These are phyloP conservation scores for Aureobasidium vineae DNA, from an alignment of 2,329 filamentous ascomycete genomes.

Conservation along the genomic window DNA sequence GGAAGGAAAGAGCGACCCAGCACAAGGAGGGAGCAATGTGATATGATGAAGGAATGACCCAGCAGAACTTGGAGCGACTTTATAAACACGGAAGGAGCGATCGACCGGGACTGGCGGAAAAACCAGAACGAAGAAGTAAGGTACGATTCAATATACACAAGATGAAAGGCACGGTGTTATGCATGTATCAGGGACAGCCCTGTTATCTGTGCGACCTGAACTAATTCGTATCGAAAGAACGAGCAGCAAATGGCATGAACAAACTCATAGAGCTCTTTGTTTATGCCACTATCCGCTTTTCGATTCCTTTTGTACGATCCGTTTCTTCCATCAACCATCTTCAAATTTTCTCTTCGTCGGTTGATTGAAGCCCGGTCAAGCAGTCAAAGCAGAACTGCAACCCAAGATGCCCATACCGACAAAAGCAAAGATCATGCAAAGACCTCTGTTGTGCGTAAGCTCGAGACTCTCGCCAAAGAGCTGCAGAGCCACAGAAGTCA, in stretches of 20 bases:
- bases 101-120: too few species aligned
- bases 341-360: not conserved
- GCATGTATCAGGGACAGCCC: not conserved
- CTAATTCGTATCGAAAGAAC: too few species aligned
- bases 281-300: too few species aligned
- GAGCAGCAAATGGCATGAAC: too few species aligned
- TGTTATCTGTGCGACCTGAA: too few species aligned
- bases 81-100: not conserved
- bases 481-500: conserved; percentile 89
- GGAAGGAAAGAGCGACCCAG: not conserved
- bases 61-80: too few species aligned
- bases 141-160: too few species aligned
- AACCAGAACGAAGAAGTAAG: too few species aligned
- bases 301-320: not conserved
- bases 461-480: conserved; percentile 83
- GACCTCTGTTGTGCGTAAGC: conserved; percentile 72
- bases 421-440: conserved; percentile 80
- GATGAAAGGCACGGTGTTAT: too few species aligned
- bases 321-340: not conserved
- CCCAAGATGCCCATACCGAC: conserved; percentile 85
- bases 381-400: conserved; percentile 79
- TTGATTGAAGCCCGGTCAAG: conserved; percentile 34
- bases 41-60: too few species aligned
- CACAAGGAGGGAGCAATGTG: not conserved
- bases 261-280: too few species aligned